Base-by-base conservation (phyloP, 169 alveolate genomes). In the Eimeria tenella region DNA sequence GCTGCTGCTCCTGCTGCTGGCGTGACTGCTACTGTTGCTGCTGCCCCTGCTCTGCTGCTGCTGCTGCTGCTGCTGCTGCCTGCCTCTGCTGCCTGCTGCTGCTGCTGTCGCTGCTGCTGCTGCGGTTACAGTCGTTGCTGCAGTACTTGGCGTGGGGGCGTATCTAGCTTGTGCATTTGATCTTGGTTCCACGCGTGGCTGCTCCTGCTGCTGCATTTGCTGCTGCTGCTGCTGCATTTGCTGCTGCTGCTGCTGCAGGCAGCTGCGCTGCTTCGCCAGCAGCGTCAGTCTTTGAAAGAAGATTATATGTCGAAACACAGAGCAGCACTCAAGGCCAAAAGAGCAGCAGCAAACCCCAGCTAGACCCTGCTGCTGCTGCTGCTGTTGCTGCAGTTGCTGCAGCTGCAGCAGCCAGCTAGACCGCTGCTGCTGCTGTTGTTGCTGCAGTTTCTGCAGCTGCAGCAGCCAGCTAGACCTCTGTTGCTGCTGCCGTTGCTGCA, bases 231-330 rank as follows among this genome's bases (percentile, higher is more conserved):
- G 42, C 42, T 19, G 21, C 77, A 0, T 0, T 8, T 79, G 88
- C 88, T 79, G 71, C 15, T 79, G 88, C 88, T 79, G 70, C 65
- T 79, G 88, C 88, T 79, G 88, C 88, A 79, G 88, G 88, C 88
- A 50, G 88, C 88, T 6, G 49, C 70, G 52, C 19, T 79, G 88
- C 70, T 79, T 63, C 88, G 88, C 19, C 49, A 4, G 56, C 88
- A 79, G 88, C 88, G 88, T 4, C 17, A 68, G 70, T 9, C n/a
- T 7, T 19, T 79, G 8, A 50, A 17, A 19, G 88, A 79, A 53
- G 88, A 79, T 21, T 79, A 52, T 55, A 4, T 50, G 71, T 55
- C 70, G 49, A 79, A 79, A 8, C 88, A 79, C 71, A 6, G 88
- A 55, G 88, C 88, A 79, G 88, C 88, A 6, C 52, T 79, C 49